A percentile compares a stretch with the other conserved stretches of the same genome.
These are phyloP conservation scores for Mortierella antarctica DNA, from an alignment of 192 early-diverging fungal genomes.

Conservation along the genomic window DNA sequence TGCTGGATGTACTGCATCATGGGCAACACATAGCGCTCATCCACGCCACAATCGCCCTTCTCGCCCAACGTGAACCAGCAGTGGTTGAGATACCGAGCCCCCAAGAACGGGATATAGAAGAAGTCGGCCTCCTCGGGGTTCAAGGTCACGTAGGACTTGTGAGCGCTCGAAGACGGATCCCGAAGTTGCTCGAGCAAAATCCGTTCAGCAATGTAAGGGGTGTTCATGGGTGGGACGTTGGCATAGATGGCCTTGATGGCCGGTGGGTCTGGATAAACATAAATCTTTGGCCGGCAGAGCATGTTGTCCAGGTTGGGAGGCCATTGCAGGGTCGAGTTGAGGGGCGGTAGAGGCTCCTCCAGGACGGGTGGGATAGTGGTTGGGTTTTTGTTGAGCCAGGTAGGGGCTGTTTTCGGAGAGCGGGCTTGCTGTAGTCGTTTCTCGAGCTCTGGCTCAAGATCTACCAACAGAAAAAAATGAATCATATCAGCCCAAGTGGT, in stretches of 20 bases:
- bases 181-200: slow-evolving; percentile 49
- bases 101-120: slow-evolving; percentile 62
- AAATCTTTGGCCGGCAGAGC: slow-evolving; percentile 55
- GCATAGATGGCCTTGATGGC: slow-evolving; percentile 45
- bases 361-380: slow-evolving; percentile 6
- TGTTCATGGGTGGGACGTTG: slow-evolving; percentile 16
- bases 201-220: slow-evolving; percentile 56
- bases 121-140: slow-evolving; percentile 55
- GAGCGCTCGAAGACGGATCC: slow-evolving; percentile 29
- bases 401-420: not conserved
- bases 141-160: slow-evolving; percentile 58
- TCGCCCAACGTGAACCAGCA: slow-evolving; percentile 57
- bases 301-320: slow-evolving; percentile 49
- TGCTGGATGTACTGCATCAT: slow-evolving; percentile 56
- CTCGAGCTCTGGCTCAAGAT: slow-evolving; percentile 14
- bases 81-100: slow-evolving; percentile 56
- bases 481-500: not conserved
- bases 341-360: slow-evolving; percentile 1
- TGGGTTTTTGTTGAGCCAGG: slow-evolving; percentile 7
- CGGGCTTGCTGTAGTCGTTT: slow-evolving; percentile 4
- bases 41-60: slow-evolving; percentile 53
- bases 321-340: slow-evolving; percentile 16
- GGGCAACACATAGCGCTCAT: slow-evolving; percentile 53
- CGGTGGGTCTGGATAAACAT: slow-evolving; percentile 53
- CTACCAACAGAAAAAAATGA: not conserved